phyloP scores from a whole-genome alignment of 2,329 filamentous ascomycete species.

The Tolypocladium cylindrosporum region DNA sequence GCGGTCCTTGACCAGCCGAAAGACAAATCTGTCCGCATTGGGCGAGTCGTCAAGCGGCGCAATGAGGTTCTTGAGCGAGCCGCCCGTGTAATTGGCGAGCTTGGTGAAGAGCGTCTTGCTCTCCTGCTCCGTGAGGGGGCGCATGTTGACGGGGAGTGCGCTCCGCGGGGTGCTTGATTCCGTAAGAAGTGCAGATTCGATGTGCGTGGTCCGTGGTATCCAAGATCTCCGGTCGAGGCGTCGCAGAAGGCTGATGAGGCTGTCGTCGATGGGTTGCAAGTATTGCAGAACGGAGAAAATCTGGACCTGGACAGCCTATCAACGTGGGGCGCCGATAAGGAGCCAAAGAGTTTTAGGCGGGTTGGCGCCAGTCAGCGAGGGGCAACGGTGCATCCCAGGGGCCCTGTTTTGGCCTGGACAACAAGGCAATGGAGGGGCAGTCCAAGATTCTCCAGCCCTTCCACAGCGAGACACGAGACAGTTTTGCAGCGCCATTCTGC shows the following conservation, averaged over 20 bases:
- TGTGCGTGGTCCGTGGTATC: background rate
- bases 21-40: slow-evolving; percentile 70
- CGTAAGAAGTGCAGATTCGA: background rate
- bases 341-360: background rate
- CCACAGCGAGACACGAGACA: background rate
- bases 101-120: slow-evolving; percentile 81
- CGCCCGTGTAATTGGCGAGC: slow-evolving; percentile 86
- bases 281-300: background rate
- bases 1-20: slow-evolving; percentile 70
- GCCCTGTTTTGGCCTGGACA: background rate
- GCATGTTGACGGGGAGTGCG: slow-evolving; percentile 43
- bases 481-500: background rate
- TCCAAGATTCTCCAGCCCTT: background rate
- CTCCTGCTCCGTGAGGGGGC: slow-evolving; percentile 70
- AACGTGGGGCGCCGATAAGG: background rate
- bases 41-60: slow-evolving; percentile 58
- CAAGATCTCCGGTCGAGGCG: background rate
- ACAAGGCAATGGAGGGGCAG: background rate
- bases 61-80: slow-evolving; percentile 76
- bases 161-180: background rate
- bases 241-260: background rate
- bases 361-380: background rate
- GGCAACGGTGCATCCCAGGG: background rate
- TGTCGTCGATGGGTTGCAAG: background rate
- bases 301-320: slow-evolving; percentile 1